phyloP scores from a whole-genome alignment of 169 alveolate genomes.

The Eimeria tenella region DNA sequence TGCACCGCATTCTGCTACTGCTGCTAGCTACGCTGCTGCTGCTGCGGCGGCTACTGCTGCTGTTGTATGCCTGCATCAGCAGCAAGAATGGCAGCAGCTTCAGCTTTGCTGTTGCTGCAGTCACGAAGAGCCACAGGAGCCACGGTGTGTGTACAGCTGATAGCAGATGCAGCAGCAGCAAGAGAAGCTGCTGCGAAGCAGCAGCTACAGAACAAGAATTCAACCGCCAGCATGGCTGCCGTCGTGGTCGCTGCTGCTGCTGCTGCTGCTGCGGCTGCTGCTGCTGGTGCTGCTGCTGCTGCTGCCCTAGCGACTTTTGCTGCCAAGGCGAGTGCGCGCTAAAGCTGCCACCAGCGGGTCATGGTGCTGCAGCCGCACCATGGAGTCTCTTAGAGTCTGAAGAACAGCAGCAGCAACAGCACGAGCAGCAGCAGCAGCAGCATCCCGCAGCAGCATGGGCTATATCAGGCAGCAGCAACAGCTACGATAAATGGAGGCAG shows the following conservation, averaged over 20 bases:
- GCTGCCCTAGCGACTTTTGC: background rate
- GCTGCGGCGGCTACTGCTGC: background rate
- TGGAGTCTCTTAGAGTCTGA: slow-evolving; percentile 38
- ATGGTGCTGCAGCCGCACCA: slow-evolving; percentile 32
- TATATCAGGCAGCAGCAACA: too few relatives aligned
- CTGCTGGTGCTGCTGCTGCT: slow-evolving; percentile 58
- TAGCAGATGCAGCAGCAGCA: background rate
- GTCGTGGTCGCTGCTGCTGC: background rate
- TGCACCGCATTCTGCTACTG: background rate
- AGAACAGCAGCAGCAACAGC: slow-evolving; percentile 39
- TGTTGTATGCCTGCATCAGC: background rate
- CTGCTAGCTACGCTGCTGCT: background rate
- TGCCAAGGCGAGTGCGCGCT: slow-evolving; percentile 2
- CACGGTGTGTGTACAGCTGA: background rate
- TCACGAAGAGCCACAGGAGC: background rate
- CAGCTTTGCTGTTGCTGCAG: background rate
- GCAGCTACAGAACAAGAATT: background rate
- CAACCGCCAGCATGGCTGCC: background rate
- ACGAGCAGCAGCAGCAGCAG: slow-evolving; percentile 3
- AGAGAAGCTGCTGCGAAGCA: background rate
- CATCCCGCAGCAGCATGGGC: background rate
- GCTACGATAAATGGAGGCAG: too few relatives aligned
- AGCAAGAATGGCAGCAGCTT: background rate
- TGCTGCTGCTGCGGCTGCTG: background rate
- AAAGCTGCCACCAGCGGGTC: slow-evolving; percentile 29